These are phyloP conservation scores for Trichoderma citrinoviride DNA, from an alignment of 2,329 filamentous ascomycete genomes.

Conservation along the genomic window DNA sequence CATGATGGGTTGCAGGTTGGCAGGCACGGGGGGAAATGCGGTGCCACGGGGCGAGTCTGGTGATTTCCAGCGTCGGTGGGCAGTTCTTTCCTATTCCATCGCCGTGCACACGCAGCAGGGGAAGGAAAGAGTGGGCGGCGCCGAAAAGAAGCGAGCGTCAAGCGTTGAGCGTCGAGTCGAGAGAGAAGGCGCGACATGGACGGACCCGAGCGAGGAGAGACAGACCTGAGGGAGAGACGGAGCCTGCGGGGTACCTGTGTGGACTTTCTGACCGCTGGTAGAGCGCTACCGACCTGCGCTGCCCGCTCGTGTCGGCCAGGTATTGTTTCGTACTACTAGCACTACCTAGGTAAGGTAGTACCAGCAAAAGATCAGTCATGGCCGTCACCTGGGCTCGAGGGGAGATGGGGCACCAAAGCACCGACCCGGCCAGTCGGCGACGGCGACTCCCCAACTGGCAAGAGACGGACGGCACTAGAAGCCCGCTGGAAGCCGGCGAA, in stretches of 20 bases:
- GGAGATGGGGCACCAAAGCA: not conserved
- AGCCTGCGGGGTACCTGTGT: constrained; percentile 11
- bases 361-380: not conserved
- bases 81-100: constrained; percentile 7
- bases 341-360: too few relatives aligned
- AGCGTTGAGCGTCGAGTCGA: too few relatives aligned
- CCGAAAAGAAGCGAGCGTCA: not conserved
- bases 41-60: not conserved
- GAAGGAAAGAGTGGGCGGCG: not conserved
- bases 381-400: not conserved
- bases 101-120: not conserved
- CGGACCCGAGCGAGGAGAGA: not conserved
- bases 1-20: not conserved
- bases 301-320: constrained; percentile 2
- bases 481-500: constrained; percentile 13
- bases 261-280: constrained; percentile 16
- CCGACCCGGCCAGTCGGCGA: constrained; percentile 13
- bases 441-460: not conserved
- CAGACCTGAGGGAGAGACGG: not conserved
- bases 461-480: constrained; percentile 19
- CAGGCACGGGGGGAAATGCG: not conserved
- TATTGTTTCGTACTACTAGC: not conserved
- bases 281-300: not conserved
- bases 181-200: not conserved
- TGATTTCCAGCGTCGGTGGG: not conserved